Conservation (phyloP, 2,329 filamentous ascomycete genomes). For the Pseudofabraea citricarpa region DNA sequence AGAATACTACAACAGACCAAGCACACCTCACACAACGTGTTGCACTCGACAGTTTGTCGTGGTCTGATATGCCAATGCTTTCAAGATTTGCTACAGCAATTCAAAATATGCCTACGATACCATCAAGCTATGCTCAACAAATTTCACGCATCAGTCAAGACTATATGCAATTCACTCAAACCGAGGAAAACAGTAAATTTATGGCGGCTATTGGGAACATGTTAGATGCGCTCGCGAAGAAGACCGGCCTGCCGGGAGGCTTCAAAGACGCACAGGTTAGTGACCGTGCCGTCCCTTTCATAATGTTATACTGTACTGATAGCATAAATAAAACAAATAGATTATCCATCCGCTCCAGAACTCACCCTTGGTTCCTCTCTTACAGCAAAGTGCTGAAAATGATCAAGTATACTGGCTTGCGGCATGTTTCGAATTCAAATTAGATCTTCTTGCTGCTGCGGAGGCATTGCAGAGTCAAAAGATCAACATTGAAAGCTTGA, state of each 20-base stretch:
- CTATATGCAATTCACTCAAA: conserved; percentile 21
- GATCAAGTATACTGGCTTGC: conserved; percentile 42
- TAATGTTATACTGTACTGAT: conserved; percentile 28
- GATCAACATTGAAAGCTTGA: conserved; percentile 41
- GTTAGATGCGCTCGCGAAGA: conserved; percentile 18
- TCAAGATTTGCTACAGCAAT: conserved; percentile 20
- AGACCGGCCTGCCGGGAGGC: conserved; percentile 15
- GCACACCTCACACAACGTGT: conserved; percentile 12
- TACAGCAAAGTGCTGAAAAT: conserved; percentile 33
- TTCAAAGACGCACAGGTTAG: conserved; percentile 41
- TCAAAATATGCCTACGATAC: neutral
- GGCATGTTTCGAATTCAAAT: conserved; percentile 45
- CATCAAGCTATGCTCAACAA: neutral
- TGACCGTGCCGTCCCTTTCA: conserved; percentile 23
- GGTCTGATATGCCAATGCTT: conserved; percentile 24
- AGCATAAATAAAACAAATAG: conserved; percentile 31
- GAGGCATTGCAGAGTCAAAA: conserved; percentile 37
- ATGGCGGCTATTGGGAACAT: conserved; percentile 18
- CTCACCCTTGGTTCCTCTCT: conserved; percentile 42
- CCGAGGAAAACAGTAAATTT: conserved; percentile 15
- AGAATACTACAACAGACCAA: conserved; percentile 1
- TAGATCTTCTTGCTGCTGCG: conserved; percentile 38
- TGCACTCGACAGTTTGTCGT: conserved; percentile 27
- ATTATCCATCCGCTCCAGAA: conserved; percentile 58
- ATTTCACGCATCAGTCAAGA: conserved; percentile 7